phyloP scores from a whole-genome alignment of 2,329 filamentous ascomycete genomes.

The Alternaria ethzedia region DNA sequence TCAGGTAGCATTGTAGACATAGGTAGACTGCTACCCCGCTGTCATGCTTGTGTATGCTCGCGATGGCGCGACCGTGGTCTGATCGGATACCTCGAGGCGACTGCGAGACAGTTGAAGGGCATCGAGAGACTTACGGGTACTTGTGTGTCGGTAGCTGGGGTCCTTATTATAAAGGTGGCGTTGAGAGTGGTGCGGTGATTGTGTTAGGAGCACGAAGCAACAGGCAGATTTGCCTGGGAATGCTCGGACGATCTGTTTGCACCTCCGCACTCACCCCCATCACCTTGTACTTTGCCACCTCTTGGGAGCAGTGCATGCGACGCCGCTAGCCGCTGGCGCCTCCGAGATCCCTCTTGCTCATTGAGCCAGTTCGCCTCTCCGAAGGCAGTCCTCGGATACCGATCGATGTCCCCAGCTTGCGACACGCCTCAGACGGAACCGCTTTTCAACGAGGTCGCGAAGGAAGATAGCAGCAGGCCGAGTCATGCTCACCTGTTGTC shows the following conservation, averaged over 20 bases:
- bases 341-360: background rate
- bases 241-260: background rate
- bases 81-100: background rate
- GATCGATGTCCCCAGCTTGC: background rate
- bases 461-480: too few relatives aligned
- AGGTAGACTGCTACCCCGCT: background rate
- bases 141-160: background rate
- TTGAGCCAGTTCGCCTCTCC: background rate
- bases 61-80: background rate
- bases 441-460: background rate
- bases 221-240: background rate
- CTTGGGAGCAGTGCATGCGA: background rate
- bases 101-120: background rate
- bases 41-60: background rate
- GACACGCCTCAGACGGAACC: background rate
- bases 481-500: too few relatives aligned
- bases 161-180: background rate
- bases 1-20: background rate
- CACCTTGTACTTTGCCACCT: background rate
- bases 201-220: background rate
- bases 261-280: background rate
- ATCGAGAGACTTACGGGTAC: background rate
- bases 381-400: background rate
- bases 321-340: background rate
- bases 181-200: background rate